Base-by-base conservation (phyloP, 345 rosid genomes). In the Schrenkiella parvula region DNA sequence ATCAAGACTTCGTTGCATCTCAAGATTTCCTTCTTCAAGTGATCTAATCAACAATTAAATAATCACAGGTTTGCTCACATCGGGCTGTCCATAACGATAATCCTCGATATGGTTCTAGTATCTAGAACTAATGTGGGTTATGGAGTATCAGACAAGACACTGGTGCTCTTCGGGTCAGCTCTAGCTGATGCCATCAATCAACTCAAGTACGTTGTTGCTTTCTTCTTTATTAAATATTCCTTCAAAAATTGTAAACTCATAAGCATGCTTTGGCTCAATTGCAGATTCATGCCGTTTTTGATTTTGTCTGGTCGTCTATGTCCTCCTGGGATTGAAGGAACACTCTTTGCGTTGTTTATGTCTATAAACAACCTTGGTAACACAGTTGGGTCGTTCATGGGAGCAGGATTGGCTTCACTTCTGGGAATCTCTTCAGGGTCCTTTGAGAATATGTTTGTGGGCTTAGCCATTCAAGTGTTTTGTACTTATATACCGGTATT, bases 291-390 rank as follows among this genome's bases (percentile, higher is more conserved):
- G 99, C 98, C 99, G 13, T 95, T 95, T 85, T 82, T 95, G 72
- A 88, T 95, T 72, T 78, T 91, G 78, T 95, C 99, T 11, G 99
- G 98, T 50, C 96, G 91, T 81, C 74, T 87, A 32, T 91, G 99
- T 75, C 99, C 99, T 3, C 99, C 98, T 2, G 98, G 99, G 64
- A 89, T 91, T 0, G 97, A 95, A 80, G 98, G 99, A 78, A 91
- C 97, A 18, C 87, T 95, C 1, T 95, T 95, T 43, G 97, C 99
- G 2, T 88, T 95, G 81, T 95, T 95, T 70, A 95, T 91, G 97
- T 91, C 99, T 3, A 95, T 91, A 59, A 91, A 84, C 87, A 89
- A 91, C 85, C 69, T 95, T 3, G 96, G 99, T 4, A 83, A 91
- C 62, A 95, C 96, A 1, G 7, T 95, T 3, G 95, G 97, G 52